A percentile compares a stretch with the other conserved stretches of the same genome.
Conservation (phyloP, 495 filamentous ascomycete genomes). For the Clohesyomyces aquaticus region DNA sequence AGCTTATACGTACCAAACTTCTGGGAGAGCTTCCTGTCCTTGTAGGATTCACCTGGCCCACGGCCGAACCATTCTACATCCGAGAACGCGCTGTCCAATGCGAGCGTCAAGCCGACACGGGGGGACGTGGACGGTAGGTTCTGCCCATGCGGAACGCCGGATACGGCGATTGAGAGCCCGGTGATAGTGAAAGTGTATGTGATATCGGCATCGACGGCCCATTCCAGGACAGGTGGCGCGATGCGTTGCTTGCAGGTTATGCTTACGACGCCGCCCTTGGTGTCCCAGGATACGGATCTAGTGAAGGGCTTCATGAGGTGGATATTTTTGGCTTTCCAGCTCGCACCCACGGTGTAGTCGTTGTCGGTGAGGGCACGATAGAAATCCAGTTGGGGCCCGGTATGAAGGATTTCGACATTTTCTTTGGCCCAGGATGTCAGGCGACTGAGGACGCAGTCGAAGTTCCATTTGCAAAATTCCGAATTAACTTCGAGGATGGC, state of each 20-base stretch:
- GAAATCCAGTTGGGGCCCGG: neutral
- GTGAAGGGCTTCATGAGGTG: no score
- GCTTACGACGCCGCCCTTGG: no score
- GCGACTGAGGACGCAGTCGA: conserved; percentile 51
- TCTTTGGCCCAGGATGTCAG: conserved; percentile 44
- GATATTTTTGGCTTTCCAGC: no score
- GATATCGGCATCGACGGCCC: conserved; percentile 56
- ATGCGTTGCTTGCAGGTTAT: no score
- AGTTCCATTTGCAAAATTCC: conserved; percentile 51
- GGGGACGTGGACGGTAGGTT: conserved; percentile 57
- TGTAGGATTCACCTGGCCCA: conserved; percentile 65
- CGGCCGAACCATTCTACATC: conserved; percentile 61
- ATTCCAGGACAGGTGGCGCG: no score
- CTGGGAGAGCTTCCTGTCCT: conserved; percentile 62
- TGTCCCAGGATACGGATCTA: no score
- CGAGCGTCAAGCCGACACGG: conserved; percentile 59
- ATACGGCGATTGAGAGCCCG: conserved; percentile 52
- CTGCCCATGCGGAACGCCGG: conserved; percentile 49
- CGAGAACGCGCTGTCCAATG: conserved; percentile 52
- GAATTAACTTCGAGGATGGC: neutral
- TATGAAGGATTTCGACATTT: neutral
- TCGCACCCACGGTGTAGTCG: neutral
- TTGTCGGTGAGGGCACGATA: neutral
- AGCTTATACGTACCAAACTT: conserved; percentile 54
- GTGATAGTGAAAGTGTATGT: conserved; percentile 53